A percentile compares a stretch with the other conserved stretches of the same genome.
Conservation (phyloP, 805 yeast genomes). For the Saturnispora hagleri region DNA sequence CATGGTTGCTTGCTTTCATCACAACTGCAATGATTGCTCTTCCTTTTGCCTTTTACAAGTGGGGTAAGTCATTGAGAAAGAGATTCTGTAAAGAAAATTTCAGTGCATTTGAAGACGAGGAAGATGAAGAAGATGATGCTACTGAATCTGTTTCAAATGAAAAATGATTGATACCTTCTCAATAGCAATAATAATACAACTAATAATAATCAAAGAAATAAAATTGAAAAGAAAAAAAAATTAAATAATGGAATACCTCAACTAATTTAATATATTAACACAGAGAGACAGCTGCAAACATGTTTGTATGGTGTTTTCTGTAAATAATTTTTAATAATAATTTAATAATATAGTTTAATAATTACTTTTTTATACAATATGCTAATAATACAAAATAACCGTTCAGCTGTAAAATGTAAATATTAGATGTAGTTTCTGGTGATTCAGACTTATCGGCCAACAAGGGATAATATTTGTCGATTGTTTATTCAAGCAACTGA, state of each 20-base stretch:
- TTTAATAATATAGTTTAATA: no score
- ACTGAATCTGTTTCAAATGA: background rate
- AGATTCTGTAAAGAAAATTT: constrained; percentile 63
- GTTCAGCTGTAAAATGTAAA: no score
- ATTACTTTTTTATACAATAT: background rate
- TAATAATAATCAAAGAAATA: background rate
- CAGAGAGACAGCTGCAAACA: background rate
- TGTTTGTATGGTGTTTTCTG: background rate
- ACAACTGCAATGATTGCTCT: constrained; percentile 66
- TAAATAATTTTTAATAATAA: no score
- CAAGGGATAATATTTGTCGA: no score
- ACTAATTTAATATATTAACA: background rate
- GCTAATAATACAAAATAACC: no score
- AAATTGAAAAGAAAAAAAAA: background rate
- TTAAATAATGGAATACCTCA: background rate
- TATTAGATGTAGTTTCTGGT: no score
- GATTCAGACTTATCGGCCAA: no score
- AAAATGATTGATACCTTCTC: background rate
- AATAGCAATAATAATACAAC: background rate
- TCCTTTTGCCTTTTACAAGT: constrained; percentile 64
- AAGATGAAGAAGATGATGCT: constrained; percentile 7
- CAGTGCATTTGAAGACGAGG: constrained; percentile 23
- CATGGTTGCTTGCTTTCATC: constrained; percentile 68
- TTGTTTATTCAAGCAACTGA: no score
- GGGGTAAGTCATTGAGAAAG: constrained; percentile 54